Evolutionary conservation across 2,329 filamentous ascomycete genomes (phyloP).

Genomic region (Laburnicola sp.): DNA sequence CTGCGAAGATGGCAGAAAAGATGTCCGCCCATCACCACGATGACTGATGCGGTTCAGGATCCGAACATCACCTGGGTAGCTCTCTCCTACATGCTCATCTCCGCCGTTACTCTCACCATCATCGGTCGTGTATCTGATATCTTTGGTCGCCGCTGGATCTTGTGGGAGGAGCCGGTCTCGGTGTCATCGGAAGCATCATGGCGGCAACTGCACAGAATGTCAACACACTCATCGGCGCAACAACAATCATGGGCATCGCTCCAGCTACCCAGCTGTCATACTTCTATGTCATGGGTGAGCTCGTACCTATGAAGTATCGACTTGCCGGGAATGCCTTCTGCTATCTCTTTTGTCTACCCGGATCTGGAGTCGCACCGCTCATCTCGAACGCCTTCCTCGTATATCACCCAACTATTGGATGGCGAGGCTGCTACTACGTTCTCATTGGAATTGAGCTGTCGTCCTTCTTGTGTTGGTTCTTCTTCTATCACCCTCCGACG

Average conservation of each 20-base stretch:
- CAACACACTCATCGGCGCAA: constrained; percentile 13
- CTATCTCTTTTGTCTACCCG: constrained; percentile 17
- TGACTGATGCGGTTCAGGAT: constrained; percentile 1
- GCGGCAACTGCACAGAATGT: constrained; percentile 18
- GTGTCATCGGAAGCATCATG: constrained; percentile 20
- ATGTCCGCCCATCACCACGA: background rate
- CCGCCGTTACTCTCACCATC: constrained; percentile 13
- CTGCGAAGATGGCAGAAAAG: background rate
- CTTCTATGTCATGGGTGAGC: constrained; percentile 21
- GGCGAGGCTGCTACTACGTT: constrained; percentile 17
- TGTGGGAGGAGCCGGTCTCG: constrained; percentile 36
- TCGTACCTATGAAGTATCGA: constrained; percentile 25
- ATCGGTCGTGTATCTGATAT: constrained; percentile 17
- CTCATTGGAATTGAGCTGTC: constrained; percentile 13
- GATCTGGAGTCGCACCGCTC: constrained; percentile 16
- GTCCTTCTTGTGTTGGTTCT: constrained; percentile 15
- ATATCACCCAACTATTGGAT: constrained; percentile 14
- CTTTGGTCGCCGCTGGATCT: constrained; percentile 31
- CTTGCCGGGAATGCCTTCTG: constrained; percentile 14
- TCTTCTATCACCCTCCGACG: constrained; percentile 17
- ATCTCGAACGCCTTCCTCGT: constrained; percentile 14
- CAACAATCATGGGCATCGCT: constrained; percentile 17
- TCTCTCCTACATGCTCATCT: constrained; percentile 12
- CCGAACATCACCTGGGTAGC: constrained; percentile 14
- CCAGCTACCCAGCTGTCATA: constrained; percentile 21